Conservation (phyloP, 805 yeast species). For the Kazachstania bromeliacearum region DNA sequence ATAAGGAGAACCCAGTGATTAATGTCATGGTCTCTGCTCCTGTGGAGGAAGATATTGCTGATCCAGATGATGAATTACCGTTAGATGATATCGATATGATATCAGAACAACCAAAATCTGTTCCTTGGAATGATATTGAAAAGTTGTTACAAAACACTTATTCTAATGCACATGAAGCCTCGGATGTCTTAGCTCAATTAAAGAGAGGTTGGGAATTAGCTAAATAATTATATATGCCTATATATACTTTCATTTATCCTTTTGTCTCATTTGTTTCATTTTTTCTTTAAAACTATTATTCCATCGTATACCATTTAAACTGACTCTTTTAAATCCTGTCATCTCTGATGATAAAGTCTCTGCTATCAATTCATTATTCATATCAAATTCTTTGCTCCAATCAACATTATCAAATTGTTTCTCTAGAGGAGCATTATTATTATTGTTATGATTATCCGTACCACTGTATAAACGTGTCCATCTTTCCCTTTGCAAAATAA, state of each 20-base stretch:
- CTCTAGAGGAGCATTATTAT: background rate
- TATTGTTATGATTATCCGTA: constrained; percentile 1
- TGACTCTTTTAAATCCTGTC: constrained; percentile 29
- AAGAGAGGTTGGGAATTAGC: constrained; percentile 34
- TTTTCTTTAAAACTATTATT: constrained; percentile 46
- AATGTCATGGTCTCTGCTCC: constrained; percentile 37
- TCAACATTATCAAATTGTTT: background rate
- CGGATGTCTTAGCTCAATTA: constrained; percentile 26
- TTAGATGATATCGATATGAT: constrained; percentile 1
- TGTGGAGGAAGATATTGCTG: background rate
- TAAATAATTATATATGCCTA: constrained; percentile 8
- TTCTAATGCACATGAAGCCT: constrained; percentile 24
- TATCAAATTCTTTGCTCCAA: constrained; percentile 1
- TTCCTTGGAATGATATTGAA: constrained; percentile 41
- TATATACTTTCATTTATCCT: background rate
- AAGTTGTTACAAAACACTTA: constrained; percentile 28
- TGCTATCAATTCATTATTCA: constrained; percentile 21
- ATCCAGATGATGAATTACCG: constrained; percentile 4
- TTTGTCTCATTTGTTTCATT: constrained; percentile 32
- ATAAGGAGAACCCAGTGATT: constrained; percentile 28
- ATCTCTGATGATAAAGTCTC: constrained; percentile 33
- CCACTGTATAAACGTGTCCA: constrained; percentile 6
- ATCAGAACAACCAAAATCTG: constrained; percentile 3
- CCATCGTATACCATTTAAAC: constrained; percentile 46
- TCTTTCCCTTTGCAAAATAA: constrained; percentile 44